Evolutionary conservation across 1,284 basidiomycete species (phyloP), one percentile per base, ranked within the genome.

Genomic region (Austroboletus niveus): DNA sequence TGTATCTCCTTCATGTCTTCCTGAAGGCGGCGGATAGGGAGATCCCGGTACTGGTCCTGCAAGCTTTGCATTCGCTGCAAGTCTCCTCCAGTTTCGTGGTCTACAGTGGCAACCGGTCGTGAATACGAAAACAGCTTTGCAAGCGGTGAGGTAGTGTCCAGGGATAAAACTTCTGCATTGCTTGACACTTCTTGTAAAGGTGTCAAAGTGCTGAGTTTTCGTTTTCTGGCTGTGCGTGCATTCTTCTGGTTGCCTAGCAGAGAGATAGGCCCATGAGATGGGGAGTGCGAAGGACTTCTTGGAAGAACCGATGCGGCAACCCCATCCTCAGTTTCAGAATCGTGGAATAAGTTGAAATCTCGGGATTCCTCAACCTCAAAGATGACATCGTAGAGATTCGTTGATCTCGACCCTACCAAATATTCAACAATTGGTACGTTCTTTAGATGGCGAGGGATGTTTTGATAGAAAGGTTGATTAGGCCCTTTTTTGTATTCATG

Each of bases 1-100:
- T 89, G 87, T 43, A 91, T 69, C 62, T 91, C 88, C 63, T 84
- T 87, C 79, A 91, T 86, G 64, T 92, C 88, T 6, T 86, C 84
- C 66, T 81, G 83, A 46, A 92, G 70, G 56, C 69, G 76, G 36
- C 79, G 75, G 30, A 89, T 78, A 3, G 87, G 86, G 51, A 88
- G 60, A 45, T 77, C 74, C 32, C 76, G 75, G 47, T 85, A 76
- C 47, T 82, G 81, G 42, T 87, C 84, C 51, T 89, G 62, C 54
- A 87, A 61, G 31, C 69, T 67, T 66, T 89, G 85, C 42, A 90
- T 65, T 51, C 75, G 75, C 57, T 70, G 79, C 42, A 84, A 73
- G 9, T 75, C 71, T 49, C 80, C 75, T 24, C 70, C 65, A 12
- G 40, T 60, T 55, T 55, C 71, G 58, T 51, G 57, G 36, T 63